Percentiles rank a stretch among this genome's conserved stretches.
Evolutionary conservation across 208 protist genomes (phyloP).

Genomic region (Novymonas esmeraldas): DNA sequence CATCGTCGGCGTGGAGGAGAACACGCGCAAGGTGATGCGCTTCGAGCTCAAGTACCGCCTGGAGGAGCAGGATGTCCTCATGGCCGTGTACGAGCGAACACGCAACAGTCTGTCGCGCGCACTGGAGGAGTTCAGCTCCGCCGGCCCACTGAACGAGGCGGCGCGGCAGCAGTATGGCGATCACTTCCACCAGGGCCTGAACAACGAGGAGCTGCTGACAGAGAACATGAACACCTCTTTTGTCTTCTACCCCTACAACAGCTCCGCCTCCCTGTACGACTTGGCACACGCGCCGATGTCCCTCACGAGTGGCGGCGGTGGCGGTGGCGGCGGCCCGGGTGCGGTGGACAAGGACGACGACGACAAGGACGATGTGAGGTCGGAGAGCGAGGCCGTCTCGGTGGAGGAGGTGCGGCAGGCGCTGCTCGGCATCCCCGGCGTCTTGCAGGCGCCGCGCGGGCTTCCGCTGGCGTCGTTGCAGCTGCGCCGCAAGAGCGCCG

Average conservation of each 20-base stretch:
- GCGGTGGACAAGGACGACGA: background rate
- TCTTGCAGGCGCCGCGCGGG: constrained; percentile 33
- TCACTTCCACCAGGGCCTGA: constrained; percentile 39
- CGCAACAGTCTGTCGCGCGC: constrained; percentile 54
- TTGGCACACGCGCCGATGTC: background rate
- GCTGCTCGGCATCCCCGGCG: constrained; percentile 29
- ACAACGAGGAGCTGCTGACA: constrained; percentile 35
- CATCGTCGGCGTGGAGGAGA: constrained; percentile 76
- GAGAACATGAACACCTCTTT: constrained; percentile 58
- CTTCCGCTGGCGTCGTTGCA: constrained; percentile 44
- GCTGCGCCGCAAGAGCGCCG: constrained; percentile 22
- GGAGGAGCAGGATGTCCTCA: constrained; percentile 56
- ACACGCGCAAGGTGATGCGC: constrained; percentile 47
- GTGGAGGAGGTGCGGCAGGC: constrained; percentile 29
- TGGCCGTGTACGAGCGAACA: constrained; percentile 66
- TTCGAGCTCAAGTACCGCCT: constrained; percentile 71
- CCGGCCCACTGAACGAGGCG: constrained; percentile 32
- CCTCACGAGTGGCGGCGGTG: background rate
- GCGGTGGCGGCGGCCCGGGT: too few relatives aligned
- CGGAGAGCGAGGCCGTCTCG: constrained; percentile 22
- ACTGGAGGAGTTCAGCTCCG: constrained; percentile 47
- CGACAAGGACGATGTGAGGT: constrained; percentile 14
- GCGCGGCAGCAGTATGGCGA: constrained; percentile 33
- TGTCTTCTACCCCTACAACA: constrained; percentile 78
- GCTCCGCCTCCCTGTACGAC: constrained; percentile 36